A percentile compares a stretch with the other conserved stretches of the same genome.
phyloP scores from a whole-genome alignment of 768 basidiomycete species.

The Peribolospora baueri region DNA sequence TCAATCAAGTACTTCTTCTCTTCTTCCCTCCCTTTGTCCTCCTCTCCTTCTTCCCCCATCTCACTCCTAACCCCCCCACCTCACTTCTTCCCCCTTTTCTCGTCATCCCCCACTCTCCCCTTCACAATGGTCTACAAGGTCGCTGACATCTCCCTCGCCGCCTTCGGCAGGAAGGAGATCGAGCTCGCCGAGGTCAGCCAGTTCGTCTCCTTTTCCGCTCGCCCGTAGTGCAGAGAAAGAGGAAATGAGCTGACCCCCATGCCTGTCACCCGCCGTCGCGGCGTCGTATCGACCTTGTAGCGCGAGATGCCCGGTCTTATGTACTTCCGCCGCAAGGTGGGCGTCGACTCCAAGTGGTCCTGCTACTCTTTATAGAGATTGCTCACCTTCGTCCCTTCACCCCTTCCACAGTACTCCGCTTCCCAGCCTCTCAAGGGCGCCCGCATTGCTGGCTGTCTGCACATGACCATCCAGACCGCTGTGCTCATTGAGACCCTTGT shows the following conservation, averaged over 20 bases:
- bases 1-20: neutral
- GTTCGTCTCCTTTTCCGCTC: slow-evolving; percentile 6
- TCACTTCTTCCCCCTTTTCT: neutral
- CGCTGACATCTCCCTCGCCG: slow-evolving; percentile 79
- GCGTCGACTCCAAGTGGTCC: neutral
- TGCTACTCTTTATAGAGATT: slow-evolving; percentile 6
- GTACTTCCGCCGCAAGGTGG: slow-evolving; percentile 66
- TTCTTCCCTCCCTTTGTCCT: neutral
- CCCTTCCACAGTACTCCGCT: slow-evolving; percentile 37
- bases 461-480: slow-evolving; percentile 92
- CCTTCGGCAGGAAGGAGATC: slow-evolving; percentile 98
- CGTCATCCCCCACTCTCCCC: neutral
- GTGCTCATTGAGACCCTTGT: slow-evolving; percentile 96
- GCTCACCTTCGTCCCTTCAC: neutral
- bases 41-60: neutral
- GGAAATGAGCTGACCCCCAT: neutral
- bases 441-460: slow-evolving; percentile 89
- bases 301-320: slow-evolving; percentile 92
- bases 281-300: slow-evolving; percentile 20
- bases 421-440: slow-evolving; percentile 75
- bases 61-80: neutral
- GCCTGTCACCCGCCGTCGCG: neutral
- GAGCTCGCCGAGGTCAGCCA: slow-evolving; percentile 62
- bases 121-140: slow-evolving; percentile 40
- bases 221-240: neutral